Evolutionary conservation across 2,329 filamentous ascomycete genomes (phyloP).

Genomic region (Claviceps africana): DNA sequence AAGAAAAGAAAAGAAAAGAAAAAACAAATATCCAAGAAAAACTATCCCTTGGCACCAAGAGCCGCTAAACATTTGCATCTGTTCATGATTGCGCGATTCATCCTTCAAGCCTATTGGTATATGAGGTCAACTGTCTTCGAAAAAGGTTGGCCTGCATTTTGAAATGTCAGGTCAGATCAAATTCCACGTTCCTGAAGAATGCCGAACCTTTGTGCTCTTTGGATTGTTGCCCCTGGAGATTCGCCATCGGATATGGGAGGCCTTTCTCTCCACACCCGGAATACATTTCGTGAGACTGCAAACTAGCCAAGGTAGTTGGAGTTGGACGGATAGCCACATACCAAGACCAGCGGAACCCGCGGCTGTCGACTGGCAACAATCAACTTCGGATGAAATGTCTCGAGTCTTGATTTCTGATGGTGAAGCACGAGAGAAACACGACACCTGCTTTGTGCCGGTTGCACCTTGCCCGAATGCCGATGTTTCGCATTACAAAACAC

Average conservation of each 20-base stretch:
- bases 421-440: slow-evolving; percentile 8
- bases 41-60: background rate
- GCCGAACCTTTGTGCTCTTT: slow-evolving; percentile 19
- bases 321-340: slow-evolving; percentile 10
- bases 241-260: slow-evolving; percentile 21
- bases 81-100: background rate
- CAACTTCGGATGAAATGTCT: slow-evolving; percentile 11
- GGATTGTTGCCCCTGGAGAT: slow-evolving; percentile 20
- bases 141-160: background rate
- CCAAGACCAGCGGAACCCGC: background rate
- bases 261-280: slow-evolving; percentile 17
- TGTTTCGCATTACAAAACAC: slow-evolving; percentile 18
- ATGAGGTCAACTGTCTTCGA: background rate
- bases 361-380: slow-evolving; percentile 4
- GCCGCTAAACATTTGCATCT: background rate
- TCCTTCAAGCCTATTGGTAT: background rate
- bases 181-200: slow-evolving; percentile 19
- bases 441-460: slow-evolving; percentile 12
- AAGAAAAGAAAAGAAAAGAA: background rate
- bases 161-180: slow-evolving; percentile 4
- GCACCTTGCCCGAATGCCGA: slow-evolving; percentile 13
- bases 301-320: slow-evolving; percentile 9
- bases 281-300: slow-evolving; percentile 22
- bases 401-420: slow-evolving; percentile 14
- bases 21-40: no score